Evolutionary conservation across 139 green algal genomes (phyloP), one percentile per base, ranked within the genome.

Genomic region (Raphidocelis subcapitata): DNA sequence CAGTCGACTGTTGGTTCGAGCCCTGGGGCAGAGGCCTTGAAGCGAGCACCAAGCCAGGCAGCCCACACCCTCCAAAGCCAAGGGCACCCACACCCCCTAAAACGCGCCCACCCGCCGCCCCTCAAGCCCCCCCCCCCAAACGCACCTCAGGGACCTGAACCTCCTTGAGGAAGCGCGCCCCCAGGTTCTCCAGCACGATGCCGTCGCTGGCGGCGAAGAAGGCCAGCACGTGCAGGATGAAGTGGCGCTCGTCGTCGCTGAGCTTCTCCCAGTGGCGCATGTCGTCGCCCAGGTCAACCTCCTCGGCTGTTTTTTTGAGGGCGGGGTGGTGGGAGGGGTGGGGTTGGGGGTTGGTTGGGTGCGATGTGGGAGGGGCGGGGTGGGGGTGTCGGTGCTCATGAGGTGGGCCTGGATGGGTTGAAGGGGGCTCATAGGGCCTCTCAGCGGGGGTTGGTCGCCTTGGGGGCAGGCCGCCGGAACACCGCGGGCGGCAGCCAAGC

Each of bases 121-220:
- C 41, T 8, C 41, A 49, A 49, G 8, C 41, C 41, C 8, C 41
- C 8, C 41, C 8, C 41, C 12, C 41, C 12, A 12, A 49, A 49
- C 41, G 41, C 41, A 95, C 91, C 90, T 98, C 94, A 33, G 94
- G 92, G 12, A 98, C 63, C 69, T 98, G 92, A 49, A 99, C 76
- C 41, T 99, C 96, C 54, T 83, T 89, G 92, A 99, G 94, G 81
- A 99, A 99, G 23, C 95, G 85, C 1, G 84, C 73, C 3, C 88
- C 93, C 51, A 99, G 85, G 85, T 99, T 99, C 77, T 99, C 96
- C 51, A 97, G 84, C 16, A 99, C 96, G 75, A 99, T 99, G 57
- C 96, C 96, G 78, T 99, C 96, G 0, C 89, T 96, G 3, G 92
- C 84, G 2, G 96, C 96, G 65, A 99, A 99, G 80, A 99, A 99